Conservation (phyloP, 2,329 filamentous ascomycete species). For the Didymellaceae sp. region DNA sequence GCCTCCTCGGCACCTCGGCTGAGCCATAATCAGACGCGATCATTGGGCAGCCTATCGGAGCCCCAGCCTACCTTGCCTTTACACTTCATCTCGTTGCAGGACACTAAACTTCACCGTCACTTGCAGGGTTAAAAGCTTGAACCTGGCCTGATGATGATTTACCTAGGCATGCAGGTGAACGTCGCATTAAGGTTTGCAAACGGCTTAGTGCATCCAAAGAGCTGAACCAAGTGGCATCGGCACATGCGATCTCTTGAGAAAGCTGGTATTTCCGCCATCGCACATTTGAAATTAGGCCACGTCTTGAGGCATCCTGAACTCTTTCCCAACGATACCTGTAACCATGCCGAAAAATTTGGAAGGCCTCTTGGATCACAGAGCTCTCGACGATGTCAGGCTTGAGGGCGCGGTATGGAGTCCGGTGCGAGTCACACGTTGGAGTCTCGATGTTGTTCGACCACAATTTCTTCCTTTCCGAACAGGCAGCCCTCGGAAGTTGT, state of each 20-base stretch:
- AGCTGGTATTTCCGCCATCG: neutral
- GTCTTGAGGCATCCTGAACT: neutral
- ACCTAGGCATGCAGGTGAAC: neutral
- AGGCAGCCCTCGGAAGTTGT: constrained; percentile 26
- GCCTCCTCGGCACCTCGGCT: constrained; percentile 19
- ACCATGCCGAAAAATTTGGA: constrained; percentile 40
- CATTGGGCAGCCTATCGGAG: neutral
- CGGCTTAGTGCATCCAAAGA: constrained; percentile 3
- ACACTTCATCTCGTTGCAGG: neutral
- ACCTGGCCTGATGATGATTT: neutral
- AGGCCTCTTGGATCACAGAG: constrained; percentile 36
- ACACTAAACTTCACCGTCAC: neutral
- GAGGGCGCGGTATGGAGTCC: constrained; percentile 38
- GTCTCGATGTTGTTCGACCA: constrained; percentile 40
- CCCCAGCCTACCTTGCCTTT: no score
- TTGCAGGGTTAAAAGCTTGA: neutral
- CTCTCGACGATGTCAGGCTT: constrained; percentile 34
- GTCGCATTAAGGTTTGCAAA: constrained; percentile 6
- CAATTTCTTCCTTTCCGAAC: constrained; percentile 37
- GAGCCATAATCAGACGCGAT: neutral
- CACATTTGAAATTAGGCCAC: neutral
- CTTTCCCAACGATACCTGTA: neutral
- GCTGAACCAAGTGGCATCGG: neutral
- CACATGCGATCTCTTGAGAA: neutral
- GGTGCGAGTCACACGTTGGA: constrained; percentile 36